Base-by-base conservation (phyloP, 1,139 yeast genomes). In the Debaryomyces sp. region DNA sequence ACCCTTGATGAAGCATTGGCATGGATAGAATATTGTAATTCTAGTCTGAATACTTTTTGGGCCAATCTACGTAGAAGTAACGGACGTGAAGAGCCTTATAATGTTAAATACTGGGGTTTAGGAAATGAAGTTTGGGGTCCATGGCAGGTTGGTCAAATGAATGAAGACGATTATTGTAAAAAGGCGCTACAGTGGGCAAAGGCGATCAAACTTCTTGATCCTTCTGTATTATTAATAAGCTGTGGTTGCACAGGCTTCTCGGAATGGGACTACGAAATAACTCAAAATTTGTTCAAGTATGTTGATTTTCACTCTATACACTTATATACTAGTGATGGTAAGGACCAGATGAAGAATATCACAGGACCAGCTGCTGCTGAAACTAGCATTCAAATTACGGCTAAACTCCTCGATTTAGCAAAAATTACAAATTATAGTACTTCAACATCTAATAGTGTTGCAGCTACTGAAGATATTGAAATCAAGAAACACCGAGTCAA, bases 121-220 rank as follows among this genome's bases (percentile, higher is more conserved):
- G 71, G 71, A 7, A 67, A 67, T 49, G 71, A 67, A 52, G 66
- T 67, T 32, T 67, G 69, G 69, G 71, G 71, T 9, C 61, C 58
- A 9, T 67, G 71, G 71, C 71, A 67, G 52, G 70, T 67, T 22
- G 71, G 70, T 7, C 70, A 66, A 48, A 57, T 62, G 61, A 52
- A 54, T 13, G 56, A 56, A 32, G 68, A 63, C 46, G 67, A 67
- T 37, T 67, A 67, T 47, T 49, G 61, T 38, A 62, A 60, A 47
- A 62, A 51, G 41, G 71, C 71, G 0, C 53, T 49, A 10, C 63
- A 66, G 50, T 23, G 71, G 70, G 10, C 70, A 6, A 67, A 67
- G 49, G 71, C 71, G 6, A 57, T 67, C 32, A 66, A 62, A 49
- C 48, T 66, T 35, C 57, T 67, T 34, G 70, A 67, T 49, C 63